A percentile compares a stretch with the other conserved stretches of the same genome.
These are phyloP conservation scores for Musa schizocarpa DNA, from an alignment of 176 grass and related monocot species.

Conservation along the genomic window DNA sequence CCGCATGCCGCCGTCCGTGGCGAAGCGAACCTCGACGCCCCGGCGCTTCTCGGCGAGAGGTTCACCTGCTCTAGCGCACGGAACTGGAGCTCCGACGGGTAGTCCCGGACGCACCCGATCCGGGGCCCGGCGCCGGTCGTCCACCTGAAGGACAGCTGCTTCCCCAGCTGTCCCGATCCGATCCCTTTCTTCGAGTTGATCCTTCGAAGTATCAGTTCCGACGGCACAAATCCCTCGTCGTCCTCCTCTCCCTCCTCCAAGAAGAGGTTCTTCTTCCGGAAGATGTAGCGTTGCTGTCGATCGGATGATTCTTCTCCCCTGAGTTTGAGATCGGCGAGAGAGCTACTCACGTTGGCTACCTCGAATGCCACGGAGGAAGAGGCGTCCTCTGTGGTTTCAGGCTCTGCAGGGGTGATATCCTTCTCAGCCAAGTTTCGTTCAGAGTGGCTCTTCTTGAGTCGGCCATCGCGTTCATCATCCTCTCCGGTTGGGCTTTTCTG, in stretches of 20 bases:
- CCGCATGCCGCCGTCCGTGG: conserved; percentile 1
- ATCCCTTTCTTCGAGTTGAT: conserved; percentile 67
- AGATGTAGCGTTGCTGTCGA: conserved; percentile 17
- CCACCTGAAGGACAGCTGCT: conserved; percentile 74
- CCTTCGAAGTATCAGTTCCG: conserved; percentile 62
- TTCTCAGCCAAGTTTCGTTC: conserved; percentile 19
- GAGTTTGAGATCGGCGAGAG: neutral
- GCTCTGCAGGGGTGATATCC: neutral
- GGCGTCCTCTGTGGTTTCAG: conserved; percentile 17
- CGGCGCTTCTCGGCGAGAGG: conserved; percentile 44
- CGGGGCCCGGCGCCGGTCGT: conserved; percentile 71
- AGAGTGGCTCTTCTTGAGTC: conserved; percentile 21
- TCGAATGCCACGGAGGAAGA: neutral
- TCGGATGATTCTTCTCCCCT: conserved; percentile 2
- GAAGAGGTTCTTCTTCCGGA: conserved; percentile 55
- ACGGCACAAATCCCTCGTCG: conserved; percentile 29
- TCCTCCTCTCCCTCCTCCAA: conserved; percentile 20
- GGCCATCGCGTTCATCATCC: conserved; percentile 33
- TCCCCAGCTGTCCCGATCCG: conserved; percentile 70
- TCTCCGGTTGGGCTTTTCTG: conserved; percentile 55
- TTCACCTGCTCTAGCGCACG: conserved; percentile 58
- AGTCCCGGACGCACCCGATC: conserved; percentile 80
- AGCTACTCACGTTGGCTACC: no score
- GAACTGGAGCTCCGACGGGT: conserved; percentile 73
- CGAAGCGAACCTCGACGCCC: conserved; percentile 20